These are phyloP conservation scores for Copromyces sp. DNA, from an alignment of 495 filamentous ascomycete species.

Conservation along the genomic window DNA sequence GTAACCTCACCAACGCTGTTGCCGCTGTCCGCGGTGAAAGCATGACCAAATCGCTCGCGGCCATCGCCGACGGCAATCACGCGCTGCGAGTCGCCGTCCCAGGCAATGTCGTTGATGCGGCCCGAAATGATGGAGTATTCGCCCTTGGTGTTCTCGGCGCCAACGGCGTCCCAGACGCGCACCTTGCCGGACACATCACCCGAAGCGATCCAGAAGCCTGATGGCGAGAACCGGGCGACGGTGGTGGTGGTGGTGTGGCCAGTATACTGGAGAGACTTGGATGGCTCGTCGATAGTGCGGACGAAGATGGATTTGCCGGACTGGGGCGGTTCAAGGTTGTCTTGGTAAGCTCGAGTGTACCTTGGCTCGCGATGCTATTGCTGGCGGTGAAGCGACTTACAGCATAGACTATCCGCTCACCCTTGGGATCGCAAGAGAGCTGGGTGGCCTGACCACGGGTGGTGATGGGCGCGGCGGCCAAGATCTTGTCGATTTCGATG, in stretches of 20 bases:
- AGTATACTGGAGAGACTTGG: constrained; percentile 75
- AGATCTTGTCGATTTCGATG: constrained; percentile 44
- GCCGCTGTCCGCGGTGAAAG: constrained; percentile 89
- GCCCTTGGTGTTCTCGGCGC: constrained; percentile 59
- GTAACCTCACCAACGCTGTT: constrained; percentile 91
- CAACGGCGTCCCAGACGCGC: constrained; percentile 75
- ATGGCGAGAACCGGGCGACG: constrained; percentile 89
- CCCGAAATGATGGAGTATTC: constrained; percentile 94
- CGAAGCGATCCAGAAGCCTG: constrained; percentile 90
- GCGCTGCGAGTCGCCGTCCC: constrained; percentile 94
- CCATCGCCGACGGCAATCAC: constrained; percentile 94
- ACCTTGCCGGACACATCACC: constrained; percentile 79
- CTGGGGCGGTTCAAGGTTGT: constrained; percentile 30
- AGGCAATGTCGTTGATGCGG: constrained; percentile 89
- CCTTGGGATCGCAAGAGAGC: constrained; percentile 81
- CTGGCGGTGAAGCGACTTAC: constrained; percentile 40
- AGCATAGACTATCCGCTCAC: constrained; percentile 87
- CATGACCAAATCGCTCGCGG: constrained; percentile 86
- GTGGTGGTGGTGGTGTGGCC: constrained; percentile 79
- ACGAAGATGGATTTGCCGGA: constrained; percentile 94
- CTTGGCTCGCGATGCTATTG: background rate
- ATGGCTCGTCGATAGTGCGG: constrained; percentile 82
- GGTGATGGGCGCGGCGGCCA: constrained; percentile 59
- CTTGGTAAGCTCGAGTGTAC: background rate
- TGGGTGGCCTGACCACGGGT: constrained; percentile 81